Evolutionary conservation across 331 rosid species (phyloP).

Genomic region (Erythrophleum ivorense): DNA sequence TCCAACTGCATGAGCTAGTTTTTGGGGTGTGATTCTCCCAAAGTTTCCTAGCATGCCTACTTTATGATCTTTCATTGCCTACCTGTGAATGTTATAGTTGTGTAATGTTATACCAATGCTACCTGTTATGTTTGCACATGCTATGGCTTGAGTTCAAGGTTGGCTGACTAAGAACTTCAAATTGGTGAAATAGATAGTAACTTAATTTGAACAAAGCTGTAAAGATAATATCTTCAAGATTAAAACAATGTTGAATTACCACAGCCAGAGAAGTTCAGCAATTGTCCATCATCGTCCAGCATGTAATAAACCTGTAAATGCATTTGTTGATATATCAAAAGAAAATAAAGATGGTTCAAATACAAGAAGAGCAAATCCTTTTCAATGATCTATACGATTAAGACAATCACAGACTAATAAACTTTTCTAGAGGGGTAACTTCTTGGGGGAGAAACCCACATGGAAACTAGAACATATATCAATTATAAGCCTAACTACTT

Average conservation of each 20-base stretch:
- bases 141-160: constrained; percentile 1
- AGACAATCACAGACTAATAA: constrained; percentile 31
- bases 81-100: neutral
- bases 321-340: constrained; percentile 8
- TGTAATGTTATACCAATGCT: neutral
- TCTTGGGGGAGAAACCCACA: constrained; percentile 21
- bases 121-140: neutral
- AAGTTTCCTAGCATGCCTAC: neutral
- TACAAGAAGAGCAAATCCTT: constrained; percentile 26
- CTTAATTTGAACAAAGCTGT: constrained; percentile 24
- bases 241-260: constrained; percentile 58
- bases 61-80: neutral
- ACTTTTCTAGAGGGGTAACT: constrained; percentile 3
- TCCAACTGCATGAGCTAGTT: neutral
- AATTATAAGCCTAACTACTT: constrained; percentile 7
- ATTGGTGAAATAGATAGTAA: constrained; percentile 14
- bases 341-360: constrained; percentile 29
- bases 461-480: constrained; percentile 1
- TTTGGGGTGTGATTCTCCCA: neutral
- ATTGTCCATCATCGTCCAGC: constrained; percentile 74
- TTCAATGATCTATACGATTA: constrained; percentile 26
- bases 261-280: constrained; percentile 90
- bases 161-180: constrained; percentile 15
- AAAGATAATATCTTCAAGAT: constrained; percentile 19
- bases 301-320: constrained; percentile 85